phyloP scores from a whole-genome alignment of 345 rosid species.

The Euphorbia tirucalli region DNA sequence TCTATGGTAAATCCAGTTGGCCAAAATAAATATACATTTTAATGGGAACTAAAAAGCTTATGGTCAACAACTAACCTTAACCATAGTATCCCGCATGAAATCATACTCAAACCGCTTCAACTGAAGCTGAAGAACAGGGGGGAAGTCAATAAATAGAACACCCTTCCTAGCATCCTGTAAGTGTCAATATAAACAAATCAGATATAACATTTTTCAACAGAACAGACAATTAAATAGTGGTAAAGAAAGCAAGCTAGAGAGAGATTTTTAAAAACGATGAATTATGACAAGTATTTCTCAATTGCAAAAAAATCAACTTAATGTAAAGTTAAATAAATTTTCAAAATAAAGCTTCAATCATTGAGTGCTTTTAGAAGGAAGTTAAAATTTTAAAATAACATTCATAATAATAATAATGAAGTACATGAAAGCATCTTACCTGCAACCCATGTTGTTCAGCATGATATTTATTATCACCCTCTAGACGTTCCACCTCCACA shows the following conservation, averaged over 20 bases:
- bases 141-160: constrained; percentile 67
- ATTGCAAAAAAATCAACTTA: constrained; percentile 2
- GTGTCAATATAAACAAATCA: constrained; percentile 11
- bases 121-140: constrained; percentile 75
- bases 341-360: neutral
- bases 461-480: constrained; percentile 95
- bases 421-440: constrained; percentile 41
- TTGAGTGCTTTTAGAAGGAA: neutral
- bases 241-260: neutral
- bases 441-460: constrained; percentile 89
- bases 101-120: constrained; percentile 50
- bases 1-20: neutral
- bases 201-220: neutral
- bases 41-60: neutral
- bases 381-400: neutral
- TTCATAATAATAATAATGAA: too few relatives aligned
- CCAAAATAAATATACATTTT: neutral
- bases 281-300: neutral
- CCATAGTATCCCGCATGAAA: constrained; percentile 52
- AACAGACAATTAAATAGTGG: neutral
- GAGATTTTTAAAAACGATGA: neutral
- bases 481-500: constrained; percentile 95
- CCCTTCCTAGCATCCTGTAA: constrained; percentile 53
- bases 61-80: constrained; percentile 34
- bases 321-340: neutral